A percentile compares a stretch with the other conserved stretches of the same genome.
Evolutionary conservation across 192 early-diverging fungal species (phyloP).

Genomic region (Mortierella hygrophila): DNA sequence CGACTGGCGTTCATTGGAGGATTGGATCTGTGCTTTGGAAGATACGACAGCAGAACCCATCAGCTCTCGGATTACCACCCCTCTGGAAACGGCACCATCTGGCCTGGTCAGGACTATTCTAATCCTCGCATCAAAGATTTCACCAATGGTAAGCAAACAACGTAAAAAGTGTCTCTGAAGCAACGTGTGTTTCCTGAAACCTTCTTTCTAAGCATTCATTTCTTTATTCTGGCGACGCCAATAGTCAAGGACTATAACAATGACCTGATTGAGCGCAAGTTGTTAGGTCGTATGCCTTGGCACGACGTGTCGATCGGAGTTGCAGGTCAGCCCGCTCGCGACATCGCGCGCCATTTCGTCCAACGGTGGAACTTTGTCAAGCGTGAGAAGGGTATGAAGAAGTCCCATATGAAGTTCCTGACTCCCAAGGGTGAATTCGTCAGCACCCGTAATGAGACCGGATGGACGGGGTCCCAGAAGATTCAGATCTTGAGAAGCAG

Average conservation of each 20-base stretch:
- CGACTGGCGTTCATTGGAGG: slow-evolving; percentile 89
- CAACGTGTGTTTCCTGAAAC: not conserved
- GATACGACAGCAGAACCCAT: slow-evolving; percentile 86
- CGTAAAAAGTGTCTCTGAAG: not conserved
- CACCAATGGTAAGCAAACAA: slow-evolving; percentile 51
- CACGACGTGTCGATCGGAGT: slow-evolving; percentile 87
- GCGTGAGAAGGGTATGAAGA: slow-evolving; percentile 72
- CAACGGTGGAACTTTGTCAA: slow-evolving; percentile 93
- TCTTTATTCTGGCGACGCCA: not conserved
- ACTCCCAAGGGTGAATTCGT: slow-evolving; percentile 76
- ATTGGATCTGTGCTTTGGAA: slow-evolving; percentile 87
- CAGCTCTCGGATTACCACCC: slow-evolving; percentile 77
- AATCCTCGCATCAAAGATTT: slow-evolving; percentile 88
- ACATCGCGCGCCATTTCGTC: slow-evolving; percentile 87
- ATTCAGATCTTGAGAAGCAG: slow-evolving; percentile 78
- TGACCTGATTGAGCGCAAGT: slow-evolving; percentile 61
- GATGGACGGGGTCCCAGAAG: slow-evolving; percentile 70
- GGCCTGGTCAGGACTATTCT: slow-evolving; percentile 84
- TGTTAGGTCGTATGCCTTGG: slow-evolving; percentile 86
- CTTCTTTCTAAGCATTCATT: not conserved
- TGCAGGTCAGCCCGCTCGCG: slow-evolving; percentile 81
- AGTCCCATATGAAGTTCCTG: slow-evolving; percentile 71
- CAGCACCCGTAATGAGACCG: slow-evolving; percentile 64
- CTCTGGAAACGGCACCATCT: slow-evolving; percentile 57
- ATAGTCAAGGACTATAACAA: slow-evolving; percentile 25